Conservation (phyloP, 2,329 filamentous ascomycete species). For the Penicillium brevicompactum region DNA sequence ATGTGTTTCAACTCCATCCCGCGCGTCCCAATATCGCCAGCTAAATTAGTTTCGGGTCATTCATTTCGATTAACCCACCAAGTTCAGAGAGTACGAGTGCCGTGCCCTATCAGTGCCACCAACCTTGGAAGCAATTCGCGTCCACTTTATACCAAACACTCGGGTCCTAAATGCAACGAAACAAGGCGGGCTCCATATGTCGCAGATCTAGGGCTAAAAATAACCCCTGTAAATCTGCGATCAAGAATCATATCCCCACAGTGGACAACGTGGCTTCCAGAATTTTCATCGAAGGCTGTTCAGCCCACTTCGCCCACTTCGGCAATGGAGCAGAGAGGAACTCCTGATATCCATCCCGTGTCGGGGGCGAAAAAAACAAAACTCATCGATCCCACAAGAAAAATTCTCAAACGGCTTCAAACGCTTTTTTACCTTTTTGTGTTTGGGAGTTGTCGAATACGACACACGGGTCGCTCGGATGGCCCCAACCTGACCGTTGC, state of each 20-base stretch:
- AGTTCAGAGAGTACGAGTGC: background rate
- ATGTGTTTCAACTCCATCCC: background rate
- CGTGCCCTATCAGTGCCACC: background rate
- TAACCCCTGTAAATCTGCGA: slow-evolving; percentile 16
- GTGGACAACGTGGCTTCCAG: slow-evolving; percentile 31
- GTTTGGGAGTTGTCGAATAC: background rate
- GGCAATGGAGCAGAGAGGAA: background rate
- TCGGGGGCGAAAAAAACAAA: background rate
- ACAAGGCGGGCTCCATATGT: background rate
- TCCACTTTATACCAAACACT: background rate
- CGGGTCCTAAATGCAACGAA: background rate
- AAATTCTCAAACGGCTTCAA: background rate
- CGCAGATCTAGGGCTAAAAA: slow-evolving; percentile 30
- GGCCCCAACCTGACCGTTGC: background rate
- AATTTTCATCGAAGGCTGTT: slow-evolving; percentile 28
- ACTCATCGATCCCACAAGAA: background rate
- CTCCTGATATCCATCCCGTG: background rate
- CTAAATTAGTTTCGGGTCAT: background rate
- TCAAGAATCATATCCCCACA: background rate
- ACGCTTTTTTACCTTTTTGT: background rate
- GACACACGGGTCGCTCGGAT: background rate
- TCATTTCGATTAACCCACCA: slow-evolving; percentile 1
- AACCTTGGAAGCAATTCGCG: background rate
- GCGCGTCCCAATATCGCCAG: background rate
- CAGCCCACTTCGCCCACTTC: slow-evolving; percentile 7